A percentile compares a stretch with the other conserved stretches of the same genome.
phyloP scores from a whole-genome alignment of 176 grass and related monocot species.

The Alopecurus myosuroides region DNA sequence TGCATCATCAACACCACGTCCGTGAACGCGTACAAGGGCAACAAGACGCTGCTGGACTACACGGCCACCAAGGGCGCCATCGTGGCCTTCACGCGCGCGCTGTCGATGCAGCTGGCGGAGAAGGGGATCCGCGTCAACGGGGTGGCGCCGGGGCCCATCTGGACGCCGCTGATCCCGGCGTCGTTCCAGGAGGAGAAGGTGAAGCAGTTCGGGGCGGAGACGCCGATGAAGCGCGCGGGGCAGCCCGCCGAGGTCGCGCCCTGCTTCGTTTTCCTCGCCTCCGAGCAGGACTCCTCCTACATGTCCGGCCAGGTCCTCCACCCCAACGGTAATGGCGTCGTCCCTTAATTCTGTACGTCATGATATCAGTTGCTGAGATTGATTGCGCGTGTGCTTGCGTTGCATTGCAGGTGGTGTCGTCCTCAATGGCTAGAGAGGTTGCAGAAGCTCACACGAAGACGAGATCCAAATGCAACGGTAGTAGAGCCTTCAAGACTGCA shows the following conservation, averaged over 20 bases:
- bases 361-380: not conserved
- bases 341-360: not conserved
- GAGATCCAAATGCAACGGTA: not conserved
- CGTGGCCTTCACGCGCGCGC: slow-evolving; percentile 58
- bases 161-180: slow-evolving; percentile 75
- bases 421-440: not conserved
- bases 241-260: slow-evolving; percentile 68
- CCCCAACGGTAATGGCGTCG: slow-evolving; percentile 44
- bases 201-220: slow-evolving; percentile 42
- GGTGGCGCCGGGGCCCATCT: slow-evolving; percentile 64
- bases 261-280: slow-evolving; percentile 65
- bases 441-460: not conserved
- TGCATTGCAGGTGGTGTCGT: not conserved
- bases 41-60: slow-evolving; percentile 77
- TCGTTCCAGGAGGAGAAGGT: slow-evolving; percentile 53
- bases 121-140: slow-evolving; percentile 62
- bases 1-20: slow-evolving; percentile 87
- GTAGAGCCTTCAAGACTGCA: not conserved
- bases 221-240: slow-evolving; percentile 55
- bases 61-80: slow-evolving; percentile 84
- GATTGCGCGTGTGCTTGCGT: not conserved
- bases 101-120: slow-evolving; percentile 53
- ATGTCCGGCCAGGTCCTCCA: slow-evolving; percentile 80
- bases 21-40: slow-evolving; percentile 83
- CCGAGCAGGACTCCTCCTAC: slow-evolving; percentile 62